Base-by-base conservation (phyloP, 129 eudicot species). In the Pulicaria dysenterica region DNA sequence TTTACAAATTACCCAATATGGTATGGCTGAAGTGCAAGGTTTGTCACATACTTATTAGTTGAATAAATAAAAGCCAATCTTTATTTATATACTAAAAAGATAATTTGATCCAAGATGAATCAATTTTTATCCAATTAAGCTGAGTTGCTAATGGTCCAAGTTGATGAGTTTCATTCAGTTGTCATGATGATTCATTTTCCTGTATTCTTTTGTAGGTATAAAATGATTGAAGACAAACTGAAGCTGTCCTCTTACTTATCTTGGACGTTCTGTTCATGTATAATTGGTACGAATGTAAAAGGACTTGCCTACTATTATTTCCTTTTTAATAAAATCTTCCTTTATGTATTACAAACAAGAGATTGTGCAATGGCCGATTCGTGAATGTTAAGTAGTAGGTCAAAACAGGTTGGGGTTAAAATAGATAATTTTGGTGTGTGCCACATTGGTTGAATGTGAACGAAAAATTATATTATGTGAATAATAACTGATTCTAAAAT, bases 231-330 rank as follows among this genome's bases (percentile, higher is more conserved):
- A 67, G 97, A 95, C 42, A 90, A 95, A 86, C 73, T 95, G 79
- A 86, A 95, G 74, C 86, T 95, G 76, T 90, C 97, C 34, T 77
- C 84, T 3, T 90, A 84, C 85, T 83, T 95, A 76, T 90, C 97
- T 61, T 95, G 97, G 99, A 90, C 99, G 12, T 95, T 95, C 69
- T 95, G 99, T 83, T 95, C 99, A 65, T 95, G 96, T 75, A 62
- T 19, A 71, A 72, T 69, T 62, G 99, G 99, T 95, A 85, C 24
- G 4, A 46, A 48, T 49, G 41, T 41, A 41, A 42, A 58, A 70
- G 37, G 72, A 51, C 51, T 51, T 15, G 31, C 56, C 64, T 15
- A 45, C 34, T 53, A 38, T 24, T 14, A n/a, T 46, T 59, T 64
- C 46, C 51, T 50, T 66, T 67, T 10, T 24, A 7, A 38, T 7